Evolutionary conservation across 495 filamentous ascomycete species (phyloP).

Genomic region (Talaromyces ruber): DNA sequence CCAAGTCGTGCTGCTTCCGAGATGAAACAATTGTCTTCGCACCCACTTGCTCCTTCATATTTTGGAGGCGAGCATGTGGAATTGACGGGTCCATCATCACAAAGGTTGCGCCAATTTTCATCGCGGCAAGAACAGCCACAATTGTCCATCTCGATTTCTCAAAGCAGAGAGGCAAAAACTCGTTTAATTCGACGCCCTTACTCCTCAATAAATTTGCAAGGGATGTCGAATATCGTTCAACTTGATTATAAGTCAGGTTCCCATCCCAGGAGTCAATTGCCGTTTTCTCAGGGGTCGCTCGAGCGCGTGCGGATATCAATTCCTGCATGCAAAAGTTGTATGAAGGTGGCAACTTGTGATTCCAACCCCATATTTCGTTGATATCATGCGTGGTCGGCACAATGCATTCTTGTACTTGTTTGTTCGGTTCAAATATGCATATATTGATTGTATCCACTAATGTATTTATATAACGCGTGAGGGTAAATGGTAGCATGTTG

Average conservation of each 20-base stretch:
- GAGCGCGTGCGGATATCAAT: constrained; percentile 28
- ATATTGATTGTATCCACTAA: constrained; percentile 21
- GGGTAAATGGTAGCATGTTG: constrained; percentile 25
- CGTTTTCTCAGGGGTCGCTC: constrained; percentile 19
- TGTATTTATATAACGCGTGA: constrained; percentile 20
- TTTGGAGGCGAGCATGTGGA: constrained; percentile 29
- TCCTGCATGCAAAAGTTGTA: constrained; percentile 38
- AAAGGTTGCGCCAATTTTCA: constrained; percentile 33
- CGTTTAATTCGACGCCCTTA: constrained; percentile 21
- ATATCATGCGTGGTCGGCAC: constrained; percentile 20
- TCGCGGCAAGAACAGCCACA: constrained; percentile 32
- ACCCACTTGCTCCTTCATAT: constrained; percentile 24
- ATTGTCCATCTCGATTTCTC: constrained; percentile 42
- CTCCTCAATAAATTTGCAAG: constrained; percentile 19
- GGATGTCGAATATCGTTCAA: constrained; percentile 27
- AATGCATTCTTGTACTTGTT: constrained; percentile 17
- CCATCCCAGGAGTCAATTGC: constrained; percentile 43
- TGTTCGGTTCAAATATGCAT: constrained; percentile 15
- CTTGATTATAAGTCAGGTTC: constrained; percentile 32
- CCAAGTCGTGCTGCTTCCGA: constrained; percentile 16
- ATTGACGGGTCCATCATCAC: constrained; percentile 29
- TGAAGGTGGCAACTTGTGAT: constrained; percentile 20
- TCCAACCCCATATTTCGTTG: constrained; percentile 25
- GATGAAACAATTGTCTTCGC: constrained; percentile 27
- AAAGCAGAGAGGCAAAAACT: constrained; percentile 33